Base-by-base conservation (phyloP, 805 yeast genomes). In the Schizosaccharomyces osmophilus region DNA sequence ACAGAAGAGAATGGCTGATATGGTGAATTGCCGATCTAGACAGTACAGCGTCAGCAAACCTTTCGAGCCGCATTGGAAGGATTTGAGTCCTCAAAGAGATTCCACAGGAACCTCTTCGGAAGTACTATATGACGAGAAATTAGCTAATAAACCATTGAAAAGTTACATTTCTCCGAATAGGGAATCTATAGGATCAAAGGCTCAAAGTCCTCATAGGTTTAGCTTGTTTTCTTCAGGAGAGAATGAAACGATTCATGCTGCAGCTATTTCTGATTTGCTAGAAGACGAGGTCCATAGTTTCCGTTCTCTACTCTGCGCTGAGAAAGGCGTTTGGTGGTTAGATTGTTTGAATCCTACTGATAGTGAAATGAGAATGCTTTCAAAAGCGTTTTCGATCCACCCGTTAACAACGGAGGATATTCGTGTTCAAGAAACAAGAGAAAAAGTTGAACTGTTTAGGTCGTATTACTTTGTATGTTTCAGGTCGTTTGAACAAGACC, bases 361-460 rank as follows among this genome's bases (percentile, higher is more conserved):
- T 69, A 82, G 82, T 24, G 98, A 93, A 73, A 87, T 93, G 95
- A 85, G 85, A 69, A 82, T 86, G 67, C 71, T 93, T 51, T 84
- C 96, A 9, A 89, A 89, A 68, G 93, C 97, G 0, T 90, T 90
- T 72, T 95, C 96, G 9, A 87, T 90, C 73, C 98, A 90, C 75
- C 98, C 98, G 39, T 82, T 90, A 76, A 90, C 98, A 0, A 88
- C 96, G 1, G 98, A 90, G 74, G 98, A 90, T 82, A 89, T 90
- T 65, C 77, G 95, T 62, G 85, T 87, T 81, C 95, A 89, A 73
- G 98, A 90, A 74, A 81, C 95, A 29, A 88, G 98, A 73, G 98
- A 90, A 74, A 90, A 90, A 73, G 97, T 90, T 39, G 98, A 90
- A 73, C 75, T 90, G 64, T 90, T 90, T 78, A 81, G 82, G 67